Percentiles rank a stretch among this genome's conserved stretches.
These are phyloP conservation scores for Citrus hindsii DNA, from an alignment of 345 rosid species.

Conservation along the genomic window DNA sequence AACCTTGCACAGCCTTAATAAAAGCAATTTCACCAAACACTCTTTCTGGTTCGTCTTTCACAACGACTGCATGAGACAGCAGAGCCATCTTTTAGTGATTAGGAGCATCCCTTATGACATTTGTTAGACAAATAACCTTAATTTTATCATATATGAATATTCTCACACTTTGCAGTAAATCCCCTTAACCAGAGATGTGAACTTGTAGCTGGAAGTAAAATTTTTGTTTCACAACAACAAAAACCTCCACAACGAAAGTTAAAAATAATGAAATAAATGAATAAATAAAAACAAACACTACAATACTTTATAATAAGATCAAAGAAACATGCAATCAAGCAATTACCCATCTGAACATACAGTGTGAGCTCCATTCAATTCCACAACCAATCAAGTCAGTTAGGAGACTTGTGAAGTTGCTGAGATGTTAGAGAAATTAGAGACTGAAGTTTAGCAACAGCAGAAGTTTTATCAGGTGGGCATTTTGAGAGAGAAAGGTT, in stretches of 20 bases:
- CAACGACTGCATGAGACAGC: not conserved
- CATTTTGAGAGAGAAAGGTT: conserved; percentile 43
- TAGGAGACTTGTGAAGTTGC: conserved; percentile 23
- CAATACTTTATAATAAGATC: not conserved
- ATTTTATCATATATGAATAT: not conserved
- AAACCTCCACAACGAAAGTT: too few species aligned
- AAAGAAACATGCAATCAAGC: not conserved
- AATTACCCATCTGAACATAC: not conserved
- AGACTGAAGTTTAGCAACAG: conserved; percentile 62
- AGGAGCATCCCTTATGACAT: not conserved
- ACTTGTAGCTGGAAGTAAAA: not conserved
- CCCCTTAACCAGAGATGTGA: not conserved
- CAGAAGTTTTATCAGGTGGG: conserved; percentile 38
- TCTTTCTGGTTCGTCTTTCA: not conserved
- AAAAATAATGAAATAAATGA: not conserved
- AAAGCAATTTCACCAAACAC: not conserved
- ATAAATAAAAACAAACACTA: not conserved
- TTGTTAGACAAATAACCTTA: not conserved
- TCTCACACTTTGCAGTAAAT: not conserved
- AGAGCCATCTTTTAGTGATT: not conserved
- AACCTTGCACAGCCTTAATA: conserved; percentile 5
- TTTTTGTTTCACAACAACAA: not conserved
- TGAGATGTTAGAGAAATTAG: conserved; percentile 33
- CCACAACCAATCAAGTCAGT: conserved; percentile 3
- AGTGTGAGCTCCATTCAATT: not conserved